These are phyloP conservation scores for Amanita subjunquillea DNA, from an alignment of 768 basidiomycete species.

Conservation along the genomic window DNA sequence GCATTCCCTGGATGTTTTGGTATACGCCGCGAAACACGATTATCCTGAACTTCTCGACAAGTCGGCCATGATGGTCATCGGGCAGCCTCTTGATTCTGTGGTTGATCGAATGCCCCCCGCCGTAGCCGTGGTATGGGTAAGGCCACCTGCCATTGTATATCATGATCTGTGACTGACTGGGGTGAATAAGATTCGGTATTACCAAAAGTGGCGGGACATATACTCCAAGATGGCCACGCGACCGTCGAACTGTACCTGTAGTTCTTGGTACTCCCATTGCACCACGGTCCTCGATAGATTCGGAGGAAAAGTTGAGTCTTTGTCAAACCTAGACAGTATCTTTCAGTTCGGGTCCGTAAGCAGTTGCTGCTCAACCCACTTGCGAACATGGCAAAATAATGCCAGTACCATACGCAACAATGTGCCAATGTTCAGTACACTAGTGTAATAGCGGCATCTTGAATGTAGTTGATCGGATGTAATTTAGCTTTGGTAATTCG, in stretches of 20 bases:
- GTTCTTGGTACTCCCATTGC: not conserved
- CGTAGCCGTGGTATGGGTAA: slow-evolving; percentile 1
- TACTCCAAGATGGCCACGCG: not conserved
- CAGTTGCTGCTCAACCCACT: not conserved
- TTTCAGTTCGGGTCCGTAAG: not conserved
- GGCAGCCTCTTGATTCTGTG: not conserved
- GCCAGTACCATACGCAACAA: not conserved
- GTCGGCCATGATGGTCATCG: slow-evolving; percentile 8
- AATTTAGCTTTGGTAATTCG: not conserved
- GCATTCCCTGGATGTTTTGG: slow-evolving; percentile 11
- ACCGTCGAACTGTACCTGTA: not conserved
- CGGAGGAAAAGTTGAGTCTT: not conserved
- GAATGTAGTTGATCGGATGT: not conserved
- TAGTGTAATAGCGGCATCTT: not conserved
- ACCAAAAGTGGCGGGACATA: slow-evolving; percentile 2
- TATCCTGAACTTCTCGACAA: slow-evolving; percentile 13
- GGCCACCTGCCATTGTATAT: not conserved
- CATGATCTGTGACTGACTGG: not conserved
- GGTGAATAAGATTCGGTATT: not conserved
- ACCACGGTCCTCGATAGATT: not conserved
- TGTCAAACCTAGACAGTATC: not conserved
- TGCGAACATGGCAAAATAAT: not conserved
- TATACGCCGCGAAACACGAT: slow-evolving; percentile 12
- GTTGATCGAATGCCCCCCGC: slow-evolving; percentile 2
- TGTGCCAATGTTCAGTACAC: not conserved